Evolutionary conservation across 1,139 yeast genomes (phyloP), one percentile per base, ranked within the genome.

Genomic region (Protomyces pachydermus): DNA sequence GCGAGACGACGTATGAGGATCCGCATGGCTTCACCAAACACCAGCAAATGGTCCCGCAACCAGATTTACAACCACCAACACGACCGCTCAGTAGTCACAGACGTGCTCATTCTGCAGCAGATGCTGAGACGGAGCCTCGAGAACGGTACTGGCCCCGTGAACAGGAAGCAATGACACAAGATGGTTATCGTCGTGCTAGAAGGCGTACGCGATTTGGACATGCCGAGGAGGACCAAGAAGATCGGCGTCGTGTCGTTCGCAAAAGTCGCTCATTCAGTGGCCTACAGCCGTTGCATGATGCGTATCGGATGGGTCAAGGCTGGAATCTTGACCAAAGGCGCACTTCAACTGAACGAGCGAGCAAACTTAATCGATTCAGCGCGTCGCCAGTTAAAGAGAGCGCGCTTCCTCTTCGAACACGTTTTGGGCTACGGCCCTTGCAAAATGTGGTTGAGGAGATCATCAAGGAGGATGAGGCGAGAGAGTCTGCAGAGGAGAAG

Each of bases 391-490:
- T 18, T 2, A 20, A 12, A 8, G 10, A 18, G n/a, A 18, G 8
- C 10, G 12, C 16, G 10, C 25, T n/a, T 10, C 48, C 48, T 2
- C 25, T 42, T 10, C 48, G 48, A 3, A 20, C 48, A 20, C 48
- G 48, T 20, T 42, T 42, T 42, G 48, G 48, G 28, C 5, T 42
- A 23, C 25, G 18, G 25, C 48, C 48, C 6, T 18, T 42, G 20
- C 48, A n/a, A 9, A 42, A 42, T 16, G 48, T 54, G 10, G 56
- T 54, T 8, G 48, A 54, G n/a, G 56, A 54, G 18, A 38, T 54
- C 20, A 18, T 54, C 32, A 42, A 54, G 28, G 48, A 37, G 23
- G 56, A 54, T 16, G 56, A 34, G 45, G 60, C 60, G 35, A 28
- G 60, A 18, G 60, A 32, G 12, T 6, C 32, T 32, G 38, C 38